phyloP scores from a whole-genome alignment of 1,139 yeast species.

The Wickerhamiella pararugosa region DNA sequence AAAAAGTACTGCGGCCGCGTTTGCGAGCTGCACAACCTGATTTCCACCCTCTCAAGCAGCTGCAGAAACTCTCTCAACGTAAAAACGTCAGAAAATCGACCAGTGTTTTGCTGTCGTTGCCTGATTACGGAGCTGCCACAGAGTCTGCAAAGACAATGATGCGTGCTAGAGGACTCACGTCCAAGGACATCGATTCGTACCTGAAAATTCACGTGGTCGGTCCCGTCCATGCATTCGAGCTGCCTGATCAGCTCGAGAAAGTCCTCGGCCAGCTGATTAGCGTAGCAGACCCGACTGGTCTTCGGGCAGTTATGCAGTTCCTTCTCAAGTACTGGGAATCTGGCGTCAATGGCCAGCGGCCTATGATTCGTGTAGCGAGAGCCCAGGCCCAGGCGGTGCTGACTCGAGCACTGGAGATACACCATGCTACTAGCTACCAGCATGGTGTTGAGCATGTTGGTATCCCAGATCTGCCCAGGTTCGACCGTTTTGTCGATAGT shows the following conservation, averaged over 20 bases:
- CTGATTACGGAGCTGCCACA: no score
- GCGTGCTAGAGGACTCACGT: constrained; percentile 2
- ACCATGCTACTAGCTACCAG: constrained; percentile 11
- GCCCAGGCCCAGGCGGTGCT: constrained; percentile 12
- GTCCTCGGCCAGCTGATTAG: constrained; percentile 11
- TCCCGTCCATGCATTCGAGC: constrained; percentile 9
- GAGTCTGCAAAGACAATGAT: no score
- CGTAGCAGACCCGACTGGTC: constrained; percentile 12
- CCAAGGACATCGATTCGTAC: constrained; percentile 11
- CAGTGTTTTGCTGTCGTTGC: no score
- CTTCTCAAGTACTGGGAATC: constrained; percentile 15
- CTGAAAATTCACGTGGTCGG: constrained; percentile 7
- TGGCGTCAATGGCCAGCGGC: constrained; percentile 14
- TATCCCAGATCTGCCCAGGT: constrained; percentile 12
- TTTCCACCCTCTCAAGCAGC: no score
- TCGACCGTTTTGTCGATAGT: constrained; percentile 12
- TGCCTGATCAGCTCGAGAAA: constrained; percentile 8
- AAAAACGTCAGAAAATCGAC: no score
- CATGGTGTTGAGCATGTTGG: constrained; percentile 13
- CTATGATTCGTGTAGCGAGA: constrained; percentile 13
- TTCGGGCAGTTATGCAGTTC: constrained; percentile 15
- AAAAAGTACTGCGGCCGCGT: no score
- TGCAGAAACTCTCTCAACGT: no score
- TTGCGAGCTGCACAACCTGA: no score
- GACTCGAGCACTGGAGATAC: constrained; percentile 12